phyloP scores from a whole-genome alignment of 345 rosid species.

The Dipteronia dyeriana region DNA sequence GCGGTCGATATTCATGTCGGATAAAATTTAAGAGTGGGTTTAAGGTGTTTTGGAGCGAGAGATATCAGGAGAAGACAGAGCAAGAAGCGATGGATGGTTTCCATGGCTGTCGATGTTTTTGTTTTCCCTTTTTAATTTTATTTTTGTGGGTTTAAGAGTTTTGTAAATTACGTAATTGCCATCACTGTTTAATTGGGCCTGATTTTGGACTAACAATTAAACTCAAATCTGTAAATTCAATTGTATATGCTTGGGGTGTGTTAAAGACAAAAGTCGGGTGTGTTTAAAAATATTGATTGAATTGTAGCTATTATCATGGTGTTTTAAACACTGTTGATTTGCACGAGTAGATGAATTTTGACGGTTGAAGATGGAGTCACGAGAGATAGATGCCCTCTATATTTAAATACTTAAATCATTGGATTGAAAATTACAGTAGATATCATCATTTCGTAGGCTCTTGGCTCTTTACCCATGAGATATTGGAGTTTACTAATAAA shows the following conservation, averaged over 20 bases:
- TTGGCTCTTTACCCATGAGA: neutral
- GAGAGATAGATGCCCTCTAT: neutral
- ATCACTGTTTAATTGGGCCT: neutral
- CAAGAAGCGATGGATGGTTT: constrained; percentile 48
- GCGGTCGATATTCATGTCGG: constrained; percentile 20
- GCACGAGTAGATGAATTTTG: neutral
- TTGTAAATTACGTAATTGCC: neutral
- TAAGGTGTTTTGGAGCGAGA: constrained; percentile 31
- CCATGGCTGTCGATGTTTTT: constrained; percentile 40
- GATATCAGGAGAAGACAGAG: constrained; percentile 52
- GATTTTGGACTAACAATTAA: neutral
- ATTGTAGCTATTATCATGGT: too few relatives aligned
- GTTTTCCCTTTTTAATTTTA: neutral
- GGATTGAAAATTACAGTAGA: too few relatives aligned
- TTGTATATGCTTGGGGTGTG: neutral
- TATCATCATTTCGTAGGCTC: too few relatives aligned
- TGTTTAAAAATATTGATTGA: too few relatives aligned
- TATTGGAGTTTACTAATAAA: neutral
- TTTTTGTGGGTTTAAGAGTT: neutral
- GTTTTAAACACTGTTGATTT: neutral
- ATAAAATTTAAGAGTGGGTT: constrained; percentile 18
- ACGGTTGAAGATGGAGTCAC: neutral
- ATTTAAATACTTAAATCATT: neutral
- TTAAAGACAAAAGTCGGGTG: too few relatives aligned
- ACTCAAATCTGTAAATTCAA: neutral